These are phyloP conservation scores for Pulveroboletus sp. DNA, from an alignment of 768 basidiomycete species.

Conservation along the genomic window DNA sequence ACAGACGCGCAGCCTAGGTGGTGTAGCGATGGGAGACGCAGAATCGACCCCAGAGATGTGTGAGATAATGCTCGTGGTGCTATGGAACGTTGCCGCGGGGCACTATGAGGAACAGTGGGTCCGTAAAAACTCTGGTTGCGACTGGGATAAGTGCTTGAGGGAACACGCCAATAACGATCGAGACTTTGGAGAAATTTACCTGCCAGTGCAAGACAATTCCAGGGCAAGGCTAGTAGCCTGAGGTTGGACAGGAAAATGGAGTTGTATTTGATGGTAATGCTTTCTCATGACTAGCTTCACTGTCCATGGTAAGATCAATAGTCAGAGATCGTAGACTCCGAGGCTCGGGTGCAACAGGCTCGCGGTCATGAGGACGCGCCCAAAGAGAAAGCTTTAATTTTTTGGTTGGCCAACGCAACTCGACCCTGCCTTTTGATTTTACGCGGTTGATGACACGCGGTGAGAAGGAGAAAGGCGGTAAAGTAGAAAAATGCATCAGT, in stretches of 20 bases:
- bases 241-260: not conserved
- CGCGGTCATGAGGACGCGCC: slow-evolving; percentile 14
- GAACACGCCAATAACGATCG: not conserved
- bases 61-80: not conserved
- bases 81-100: slow-evolving; percentile 1
- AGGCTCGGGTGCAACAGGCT: slow-evolving; percentile 1
- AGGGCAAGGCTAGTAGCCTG: not conserved
- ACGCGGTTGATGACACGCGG: slow-evolving; percentile 21
- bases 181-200: slow-evolving; percentile 2
- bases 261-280: not conserved
- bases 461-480: slow-evolving; percentile 1
- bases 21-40: not conserved
- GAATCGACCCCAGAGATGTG: not conserved
- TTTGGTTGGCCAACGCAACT: slow-evolving; percentile 14
- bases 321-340: slow-evolving; percentile 1
- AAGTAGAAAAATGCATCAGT: slow-evolving; percentile 13
- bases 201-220: slow-evolving; percentile 3
- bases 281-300: not conserved
- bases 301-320: slow-evolving; percentile 22
- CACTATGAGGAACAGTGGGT: not conserved
- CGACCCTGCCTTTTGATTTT: slow-evolving; percentile 26
- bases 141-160: not conserved
- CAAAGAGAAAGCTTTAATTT: slow-evolving; percentile 13
- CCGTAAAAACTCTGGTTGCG: not conserved
- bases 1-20: not conserved